Evolutionary conservation across 2,329 filamentous ascomycete genomes (phyloP).

Genomic region (Claviceps africana): DNA sequence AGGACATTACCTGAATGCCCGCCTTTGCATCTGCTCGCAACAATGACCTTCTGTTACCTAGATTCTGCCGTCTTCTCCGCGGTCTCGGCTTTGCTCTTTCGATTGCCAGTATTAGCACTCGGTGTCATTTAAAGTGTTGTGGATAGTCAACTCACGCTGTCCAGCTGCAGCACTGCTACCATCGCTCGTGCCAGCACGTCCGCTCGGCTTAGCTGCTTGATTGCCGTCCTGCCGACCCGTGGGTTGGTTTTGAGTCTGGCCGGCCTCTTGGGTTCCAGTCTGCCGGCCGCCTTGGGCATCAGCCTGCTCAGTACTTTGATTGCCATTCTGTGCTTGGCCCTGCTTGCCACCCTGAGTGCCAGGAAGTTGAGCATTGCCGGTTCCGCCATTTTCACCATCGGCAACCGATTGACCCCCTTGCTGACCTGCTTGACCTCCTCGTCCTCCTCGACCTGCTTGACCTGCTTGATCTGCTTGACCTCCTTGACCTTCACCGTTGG

Average conservation of each 20-base stretch:
- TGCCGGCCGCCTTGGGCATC: not conserved
- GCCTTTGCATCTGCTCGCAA: too few relatives aligned
- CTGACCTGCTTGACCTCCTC: not conserved
- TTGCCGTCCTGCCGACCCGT: not conserved
- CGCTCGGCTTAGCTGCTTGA: not conserved
- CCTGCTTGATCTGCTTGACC: not conserved
- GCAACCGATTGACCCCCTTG: not conserved
- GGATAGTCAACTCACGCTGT: not conserved
- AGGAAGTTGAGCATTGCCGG: not conserved
- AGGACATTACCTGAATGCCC: too few relatives aligned
- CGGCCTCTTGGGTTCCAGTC: not conserved
- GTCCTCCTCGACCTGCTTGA: not conserved
- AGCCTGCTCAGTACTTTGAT: not conserved
- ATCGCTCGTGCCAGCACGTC: not conserved
- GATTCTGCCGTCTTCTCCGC: too few relatives aligned
- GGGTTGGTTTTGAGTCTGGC: not conserved
- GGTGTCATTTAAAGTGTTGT: not conserved
- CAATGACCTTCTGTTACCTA: too few relatives aligned
- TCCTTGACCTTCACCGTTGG: constrained; percentile 5
- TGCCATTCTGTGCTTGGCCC: not conserved
- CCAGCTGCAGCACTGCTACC: not conserved
- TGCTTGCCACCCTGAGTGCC: not conserved
- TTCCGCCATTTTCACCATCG: not conserved
- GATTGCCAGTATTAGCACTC: not conserved
- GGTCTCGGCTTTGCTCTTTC: not conserved